Evolutionary conservation across 495 filamentous ascomycete species (phyloP).

Genomic region (Trichoderma orchidacearum): DNA sequence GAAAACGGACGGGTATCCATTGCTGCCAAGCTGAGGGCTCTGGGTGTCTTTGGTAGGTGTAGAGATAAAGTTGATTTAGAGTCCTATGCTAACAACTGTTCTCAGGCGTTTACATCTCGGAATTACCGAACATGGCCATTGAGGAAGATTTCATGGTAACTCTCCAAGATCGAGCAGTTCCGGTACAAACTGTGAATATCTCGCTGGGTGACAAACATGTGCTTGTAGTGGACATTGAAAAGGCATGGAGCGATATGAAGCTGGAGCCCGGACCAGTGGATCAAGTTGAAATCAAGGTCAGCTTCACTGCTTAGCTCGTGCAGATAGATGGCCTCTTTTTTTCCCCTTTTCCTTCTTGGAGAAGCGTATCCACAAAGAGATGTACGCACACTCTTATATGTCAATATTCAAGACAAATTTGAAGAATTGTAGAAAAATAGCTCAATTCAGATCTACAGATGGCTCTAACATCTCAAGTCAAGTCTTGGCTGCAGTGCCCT

Average conservation of each 20-base stretch:
- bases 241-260: conserved; percentile 66
- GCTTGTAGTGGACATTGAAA: conserved; percentile 61
- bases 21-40: conserved; percentile 58
- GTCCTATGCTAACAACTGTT: conserved; percentile 1
- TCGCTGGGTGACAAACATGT: conserved; percentile 42
- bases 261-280: conserved; percentile 69
- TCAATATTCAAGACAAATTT: no score
- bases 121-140: conserved; percentile 43
- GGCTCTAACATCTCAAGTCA: neutral
- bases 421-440: no score
- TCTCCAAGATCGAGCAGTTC: conserved; percentile 56
- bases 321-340: no score
- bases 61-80: neutral
- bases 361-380: no score
- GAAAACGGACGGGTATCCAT: conserved; percentile 48
- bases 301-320: conserved; percentile 16
- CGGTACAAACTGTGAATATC: conserved; percentile 47
- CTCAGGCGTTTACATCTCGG: conserved; percentile 56
- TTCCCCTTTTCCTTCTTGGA: no score
- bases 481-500: neutral
- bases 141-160: conserved; percentile 60
- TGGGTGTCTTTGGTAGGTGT: conserved; percentile 61
- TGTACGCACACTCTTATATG: no score
- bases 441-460: neutral
- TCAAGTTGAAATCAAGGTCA: conserved; percentile 63